Evolutionary conservation across 1,284 basidiomycete species (phyloP).

Genomic region (Schizophyllum amplum): DNA sequence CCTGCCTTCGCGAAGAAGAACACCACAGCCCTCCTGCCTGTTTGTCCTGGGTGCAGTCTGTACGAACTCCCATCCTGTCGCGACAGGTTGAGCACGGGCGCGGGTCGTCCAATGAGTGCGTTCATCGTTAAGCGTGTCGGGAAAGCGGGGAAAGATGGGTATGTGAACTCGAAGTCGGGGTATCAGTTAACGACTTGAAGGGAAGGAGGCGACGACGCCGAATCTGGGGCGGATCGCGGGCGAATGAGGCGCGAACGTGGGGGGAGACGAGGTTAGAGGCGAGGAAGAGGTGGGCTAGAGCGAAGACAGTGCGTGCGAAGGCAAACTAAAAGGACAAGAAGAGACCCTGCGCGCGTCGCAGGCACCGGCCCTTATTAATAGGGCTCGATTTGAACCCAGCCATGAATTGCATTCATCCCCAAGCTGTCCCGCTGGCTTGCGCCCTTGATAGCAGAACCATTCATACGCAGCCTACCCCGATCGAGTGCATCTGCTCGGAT

Average conservation of each 20-base stretch:
- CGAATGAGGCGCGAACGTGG: background rate
- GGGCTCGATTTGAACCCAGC: background rate
- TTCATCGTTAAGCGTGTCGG: background rate
- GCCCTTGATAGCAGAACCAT: background rate
- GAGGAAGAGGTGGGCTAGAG: background rate
- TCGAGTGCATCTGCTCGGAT: background rate
- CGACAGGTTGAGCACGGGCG: conserved; percentile 43
- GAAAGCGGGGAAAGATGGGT: background rate
- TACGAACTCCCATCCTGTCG: conserved; percentile 40
- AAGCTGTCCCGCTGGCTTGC: background rate
- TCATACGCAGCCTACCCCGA: background rate
- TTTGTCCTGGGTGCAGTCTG: conserved; percentile 37
- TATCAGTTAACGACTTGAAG: no score
- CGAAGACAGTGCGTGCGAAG: background rate
- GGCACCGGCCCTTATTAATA: background rate
- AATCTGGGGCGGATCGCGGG: background rate
- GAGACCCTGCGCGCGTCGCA: background rate
- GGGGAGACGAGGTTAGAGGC: no score
- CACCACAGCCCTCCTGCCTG: conserved; percentile 15
- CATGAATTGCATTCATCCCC: background rate
- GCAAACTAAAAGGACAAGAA: background rate
- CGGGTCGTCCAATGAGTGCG: conserved; percentile 27
- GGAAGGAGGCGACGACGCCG: background rate
- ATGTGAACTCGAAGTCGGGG: background rate
- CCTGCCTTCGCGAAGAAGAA: background rate